Percentiles rank a stretch among this genome's conserved stretches.
These are phyloP conservation scores for Acrocalymma vagum DNA, from an alignment of 2,329 filamentous ascomycete genomes.

Conservation along the genomic window DNA sequence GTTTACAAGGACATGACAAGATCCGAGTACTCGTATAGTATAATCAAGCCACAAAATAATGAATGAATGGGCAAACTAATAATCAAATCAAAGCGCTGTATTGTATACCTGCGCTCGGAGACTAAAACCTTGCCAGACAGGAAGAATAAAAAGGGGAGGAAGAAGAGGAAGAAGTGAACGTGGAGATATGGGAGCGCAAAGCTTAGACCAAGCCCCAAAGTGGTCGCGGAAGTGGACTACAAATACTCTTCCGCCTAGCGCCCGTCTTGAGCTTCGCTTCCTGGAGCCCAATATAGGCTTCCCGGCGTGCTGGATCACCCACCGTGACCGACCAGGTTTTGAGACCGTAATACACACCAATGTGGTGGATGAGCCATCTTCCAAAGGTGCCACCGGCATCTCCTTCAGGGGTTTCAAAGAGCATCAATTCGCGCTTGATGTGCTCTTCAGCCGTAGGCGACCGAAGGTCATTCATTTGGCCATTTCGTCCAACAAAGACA, in stretches of 20 bases:
- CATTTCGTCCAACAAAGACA: conserved; percentile 81
- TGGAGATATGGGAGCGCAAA: no score
- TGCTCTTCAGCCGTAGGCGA: conserved; percentile 60
- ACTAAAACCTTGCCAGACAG: no score
- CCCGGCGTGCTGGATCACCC: conserved; percentile 73
- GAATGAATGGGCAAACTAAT: no score
- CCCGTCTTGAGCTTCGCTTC: conserved; percentile 49
- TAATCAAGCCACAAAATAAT: no score
- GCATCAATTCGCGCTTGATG: conserved; percentile 70
- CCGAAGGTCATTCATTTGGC: conserved; percentile 68
- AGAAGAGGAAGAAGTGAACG: no score
- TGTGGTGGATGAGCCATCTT: conserved; percentile 91
- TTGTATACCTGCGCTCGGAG: no score
- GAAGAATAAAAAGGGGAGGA: no score
- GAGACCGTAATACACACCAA: conserved; percentile 91
- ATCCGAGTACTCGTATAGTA: no score
- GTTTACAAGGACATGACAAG: no score
- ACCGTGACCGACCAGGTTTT: conserved; percentile 82
- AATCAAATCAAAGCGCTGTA: no score
- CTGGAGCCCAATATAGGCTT: conserved; percentile 83
- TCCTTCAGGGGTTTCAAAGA: conserved; percentile 81
- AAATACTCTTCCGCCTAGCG: conserved; percentile 12
- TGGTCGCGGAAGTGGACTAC: conserved; percentile 41
- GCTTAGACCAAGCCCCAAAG: conserved; percentile 45
- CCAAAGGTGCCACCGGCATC: conserved; percentile 84